Percentiles rank a stretch among this genome's conserved stretches.
phyloP scores from a whole-genome alignment of 208 protist species.

The Spongospora subterranea region DNA sequence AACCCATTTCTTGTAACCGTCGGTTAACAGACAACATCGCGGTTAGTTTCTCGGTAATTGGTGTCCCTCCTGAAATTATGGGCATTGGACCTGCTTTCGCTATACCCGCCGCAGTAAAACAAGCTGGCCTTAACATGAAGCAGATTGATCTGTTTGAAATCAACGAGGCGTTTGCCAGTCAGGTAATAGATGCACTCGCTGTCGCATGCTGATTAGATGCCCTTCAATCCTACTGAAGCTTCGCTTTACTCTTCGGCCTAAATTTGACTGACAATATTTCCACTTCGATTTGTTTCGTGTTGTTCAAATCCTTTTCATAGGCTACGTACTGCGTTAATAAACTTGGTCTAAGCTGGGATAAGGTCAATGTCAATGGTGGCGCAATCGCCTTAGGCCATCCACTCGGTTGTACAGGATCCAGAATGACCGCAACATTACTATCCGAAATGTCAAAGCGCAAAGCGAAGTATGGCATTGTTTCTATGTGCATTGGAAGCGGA shows the following conservation, averaged over 20 bases:
- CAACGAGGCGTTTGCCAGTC: slow-evolving; percentile 77
- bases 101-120: slow-evolving; percentile 68
- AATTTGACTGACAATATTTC: too few species aligned
- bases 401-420: slow-evolving; percentile 74
- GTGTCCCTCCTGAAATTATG: slow-evolving; percentile 66
- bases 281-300: neutral
- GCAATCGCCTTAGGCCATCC: slow-evolving; percentile 80
- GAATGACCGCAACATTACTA: slow-evolving; percentile 71
- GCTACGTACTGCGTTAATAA: slow-evolving; percentile 50
- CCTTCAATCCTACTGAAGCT: too few species aligned
- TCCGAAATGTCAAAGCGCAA: slow-evolving; percentile 60
- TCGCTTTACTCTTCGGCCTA: too few species aligned
- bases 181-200: slow-evolving; percentile 73
- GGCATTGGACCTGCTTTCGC: slow-evolving; percentile 69
- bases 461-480: slow-evolving; percentile 43
- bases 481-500: slow-evolving; percentile 41
- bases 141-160: slow-evolving; percentile 77
- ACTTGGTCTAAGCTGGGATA: slow-evolving; percentile 54
- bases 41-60: slow-evolving; percentile 55
- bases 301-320: neutral
- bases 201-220: too few species aligned
- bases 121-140: slow-evolving; percentile 63
- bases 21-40: slow-evolving; percentile 25
- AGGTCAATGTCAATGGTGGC: slow-evolving; percentile 77
- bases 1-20: slow-evolving; percentile 65